Evolutionary conservation across 1,284 basidiomycete species (phyloP).

Genomic region (Pholiota adiposa): DNA sequence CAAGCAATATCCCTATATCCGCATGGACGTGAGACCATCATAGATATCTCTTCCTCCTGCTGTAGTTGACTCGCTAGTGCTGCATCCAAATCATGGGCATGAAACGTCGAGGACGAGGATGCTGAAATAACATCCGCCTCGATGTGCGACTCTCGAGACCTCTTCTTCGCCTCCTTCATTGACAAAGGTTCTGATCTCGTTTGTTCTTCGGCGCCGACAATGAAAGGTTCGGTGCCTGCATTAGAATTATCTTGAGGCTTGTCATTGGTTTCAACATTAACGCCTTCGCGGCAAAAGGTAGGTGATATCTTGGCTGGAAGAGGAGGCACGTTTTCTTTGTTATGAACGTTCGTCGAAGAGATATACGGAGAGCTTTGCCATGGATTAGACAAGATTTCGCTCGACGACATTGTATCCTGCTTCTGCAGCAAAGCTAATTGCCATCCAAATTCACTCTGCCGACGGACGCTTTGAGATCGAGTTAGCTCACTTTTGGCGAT

Average conservation of each 20-base stretch:
- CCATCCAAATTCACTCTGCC: slow-evolving; percentile 14
- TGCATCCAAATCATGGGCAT: slow-evolving; percentile 11
- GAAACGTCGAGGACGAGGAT: background rate
- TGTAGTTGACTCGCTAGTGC: slow-evolving; percentile 22
- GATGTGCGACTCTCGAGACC: background rate
- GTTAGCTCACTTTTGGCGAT: background rate
- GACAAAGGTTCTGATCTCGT: background rate
- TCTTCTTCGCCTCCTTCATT: background rate
- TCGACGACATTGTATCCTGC: background rate
- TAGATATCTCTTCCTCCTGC: slow-evolving; percentile 25
- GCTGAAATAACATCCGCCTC: background rate
- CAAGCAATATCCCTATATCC: slow-evolving; percentile 13
- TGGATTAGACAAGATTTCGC: background rate
- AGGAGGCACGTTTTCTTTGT: background rate
- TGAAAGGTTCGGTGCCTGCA: too few species aligned
- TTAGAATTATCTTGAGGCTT: background rate
- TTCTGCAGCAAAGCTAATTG: background rate
- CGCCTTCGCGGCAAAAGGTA: background rate
- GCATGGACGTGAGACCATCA: slow-evolving; percentile 9
- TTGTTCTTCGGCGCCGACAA: background rate
- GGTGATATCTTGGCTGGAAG: background rate
- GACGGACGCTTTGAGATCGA: background rate
- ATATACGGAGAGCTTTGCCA: background rate
- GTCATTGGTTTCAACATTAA: background rate
- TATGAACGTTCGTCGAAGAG: background rate